Conservation (phyloP, 495 filamentous ascomycete species). For the Penicillium cataractarum region DNA sequence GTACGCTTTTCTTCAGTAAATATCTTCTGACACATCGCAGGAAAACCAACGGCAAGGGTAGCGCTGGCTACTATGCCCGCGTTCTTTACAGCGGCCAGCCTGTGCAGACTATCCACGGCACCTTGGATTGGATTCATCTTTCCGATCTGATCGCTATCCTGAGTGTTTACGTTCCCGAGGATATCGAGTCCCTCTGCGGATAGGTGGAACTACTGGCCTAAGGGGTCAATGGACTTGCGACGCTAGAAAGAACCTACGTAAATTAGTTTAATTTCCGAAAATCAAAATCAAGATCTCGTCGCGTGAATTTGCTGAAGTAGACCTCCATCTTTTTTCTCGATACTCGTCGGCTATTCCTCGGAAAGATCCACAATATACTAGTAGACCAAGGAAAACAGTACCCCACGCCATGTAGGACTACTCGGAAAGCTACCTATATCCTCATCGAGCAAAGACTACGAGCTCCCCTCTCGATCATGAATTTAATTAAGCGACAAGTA, state of each 20-base stretch:
- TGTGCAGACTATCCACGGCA: slow-evolving; percentile 21
- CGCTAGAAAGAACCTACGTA: not conserved
- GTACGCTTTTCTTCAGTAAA: too few species aligned
- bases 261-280: not conserved
- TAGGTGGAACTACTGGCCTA: not conserved
- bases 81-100: slow-evolving; percentile 45
- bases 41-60: slow-evolving; percentile 16
- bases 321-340: not conserved
- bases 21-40: slow-evolving; percentile 14
- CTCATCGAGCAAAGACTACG: too few species aligned
- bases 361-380: not conserved
- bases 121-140: slow-evolving; percentile 22
- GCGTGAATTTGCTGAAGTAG: not conserved
- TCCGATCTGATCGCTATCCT: slow-evolving; percentile 18
- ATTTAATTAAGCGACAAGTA: not conserved
- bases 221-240: not conserved
- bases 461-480: not conserved
- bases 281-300: not conserved
- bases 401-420: not conserved
- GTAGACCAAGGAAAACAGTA: not conserved
- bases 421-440: too few species aligned
- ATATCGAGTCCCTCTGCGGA: slow-evolving; percentile 23
- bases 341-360: not conserved
- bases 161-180: slow-evolving; percentile 14
- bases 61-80: slow-evolving; percentile 32